A percentile compares a stretch with the other conserved stretches of the same genome.
Conservation (phyloP, 257 asterid species). For the Gardenia jasminoides region DNA sequence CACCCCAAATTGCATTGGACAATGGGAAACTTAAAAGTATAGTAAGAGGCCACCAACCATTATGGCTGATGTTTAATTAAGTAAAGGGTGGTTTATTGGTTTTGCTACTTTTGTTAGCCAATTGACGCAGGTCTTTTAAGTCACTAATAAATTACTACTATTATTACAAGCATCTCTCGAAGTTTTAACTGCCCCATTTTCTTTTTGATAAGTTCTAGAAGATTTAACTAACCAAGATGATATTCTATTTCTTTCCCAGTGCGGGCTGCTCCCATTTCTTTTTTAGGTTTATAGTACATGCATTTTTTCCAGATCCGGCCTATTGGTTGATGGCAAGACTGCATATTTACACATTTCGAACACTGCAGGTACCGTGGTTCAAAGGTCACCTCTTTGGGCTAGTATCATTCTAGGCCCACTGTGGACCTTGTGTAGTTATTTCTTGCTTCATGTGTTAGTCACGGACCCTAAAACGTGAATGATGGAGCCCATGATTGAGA, state of each 20-base stretch:
- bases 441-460: too few relatives aligned
- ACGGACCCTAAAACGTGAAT: too few relatives aligned
- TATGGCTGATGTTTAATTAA: neutral
- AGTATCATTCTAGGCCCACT: neutral
- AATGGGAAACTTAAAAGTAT: neutral
- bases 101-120: neutral
- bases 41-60: neutral
- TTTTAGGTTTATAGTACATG: too few relatives aligned
- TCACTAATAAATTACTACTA: too few relatives aligned
- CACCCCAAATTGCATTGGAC: neutral
- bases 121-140: neutral
- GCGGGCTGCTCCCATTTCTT: neutral
- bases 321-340: neutral
- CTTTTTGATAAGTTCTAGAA: neutral
- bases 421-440: too few relatives aligned
- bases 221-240: neutral
- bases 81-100: neutral
- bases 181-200: neutral
- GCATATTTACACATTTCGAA: too few relatives aligned
- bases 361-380: neutral
- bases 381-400: neutral
- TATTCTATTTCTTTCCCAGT: neutral
- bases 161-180: neutral
- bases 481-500: neutral
- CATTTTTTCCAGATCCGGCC: neutral